Evolutionary conservation across 164 flowering plant genomes (phyloP), one percentile per base, ranked within the genome.

Genomic region (Chloranthus sessilifolius): DNA sequence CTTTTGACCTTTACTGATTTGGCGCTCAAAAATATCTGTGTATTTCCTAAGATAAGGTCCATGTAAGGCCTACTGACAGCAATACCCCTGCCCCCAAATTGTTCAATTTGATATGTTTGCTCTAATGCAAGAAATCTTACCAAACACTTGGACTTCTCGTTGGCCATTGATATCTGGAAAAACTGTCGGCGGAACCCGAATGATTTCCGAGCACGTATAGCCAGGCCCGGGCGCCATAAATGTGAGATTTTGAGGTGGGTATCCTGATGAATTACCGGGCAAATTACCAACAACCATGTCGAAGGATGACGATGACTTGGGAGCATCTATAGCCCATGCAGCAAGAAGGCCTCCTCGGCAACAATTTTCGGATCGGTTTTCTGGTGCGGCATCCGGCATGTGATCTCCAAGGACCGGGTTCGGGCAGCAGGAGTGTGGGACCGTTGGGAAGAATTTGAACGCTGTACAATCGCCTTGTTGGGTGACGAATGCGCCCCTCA

Each of bases 221-320:
- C 85, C 90, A 1, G 80, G 79, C 17, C 78, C 80, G 2, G 85
- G 83, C 15, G 76, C 79, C 70, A 59, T 38, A 19, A 83, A 52
- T 5, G 85, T 76, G 19, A 71, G 62, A 61, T 76, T 74, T 12
- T 1, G 28, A 20, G 83, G 85, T 34, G 47, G 2, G 9, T 49
- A 20, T 0, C 3, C 56, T 8, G 72, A 22, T 14, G 56, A 7
- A 30, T 62, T 65, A 1, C 22, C 38, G 10, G 11, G 52, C 56
- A 72, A 56, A 53, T 70, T 69, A 8, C 80, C 82, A 34, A 82
- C 78, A 25, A 5, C 34, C 24, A 82, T 62, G 43, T 70, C 73
- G 50, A 80, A 82, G 10, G 78, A 65, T 6, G 85, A 70, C 41
- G 46, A 59, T 25, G 85, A 75, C 30, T 23, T 59, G 41, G 61